phyloP scores from a whole-genome alignment of 2,329 filamentous ascomycete species.

The Stagonosporopsis vannaccii region DNA sequence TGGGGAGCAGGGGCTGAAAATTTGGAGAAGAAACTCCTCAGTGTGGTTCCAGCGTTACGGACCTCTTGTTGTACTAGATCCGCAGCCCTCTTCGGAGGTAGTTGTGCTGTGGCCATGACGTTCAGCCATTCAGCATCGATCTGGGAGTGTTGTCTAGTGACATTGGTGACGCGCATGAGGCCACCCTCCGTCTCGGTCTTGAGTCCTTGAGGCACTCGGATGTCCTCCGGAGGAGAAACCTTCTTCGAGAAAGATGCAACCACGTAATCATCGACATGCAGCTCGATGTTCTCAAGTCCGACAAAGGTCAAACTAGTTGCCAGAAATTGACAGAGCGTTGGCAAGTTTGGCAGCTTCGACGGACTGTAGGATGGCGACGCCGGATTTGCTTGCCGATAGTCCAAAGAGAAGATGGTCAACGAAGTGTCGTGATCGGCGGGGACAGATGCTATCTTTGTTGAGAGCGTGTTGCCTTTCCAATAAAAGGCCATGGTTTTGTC shows the following conservation, averaged over 20 bases:
- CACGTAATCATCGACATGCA: conserved; percentile 88
- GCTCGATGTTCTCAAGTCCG: conserved; percentile 82
- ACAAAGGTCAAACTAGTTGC: conserved; percentile 97
- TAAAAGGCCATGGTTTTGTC: conserved; percentile 97
- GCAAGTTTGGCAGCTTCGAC: conserved; percentile 83
- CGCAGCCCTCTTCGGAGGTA: conserved; percentile 50
- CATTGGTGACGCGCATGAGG: conserved; percentile 82
- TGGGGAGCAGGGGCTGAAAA: conserved; percentile 39
- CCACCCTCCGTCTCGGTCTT: conserved; percentile 85
- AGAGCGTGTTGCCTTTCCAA: conserved; percentile 98
- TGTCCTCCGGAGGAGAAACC: conserved; percentile 75
- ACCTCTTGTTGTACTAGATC: conserved; percentile 47
- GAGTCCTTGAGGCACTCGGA: conserved; percentile 79
- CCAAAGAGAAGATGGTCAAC: conserved; percentile 91
- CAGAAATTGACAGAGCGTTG: conserved; percentile 89
- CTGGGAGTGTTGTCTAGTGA: conserved; percentile 86
- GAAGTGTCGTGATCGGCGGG: conserved; percentile 69
- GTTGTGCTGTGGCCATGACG: conserved; percentile 82
- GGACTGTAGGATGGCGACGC: conserved; percentile 48
- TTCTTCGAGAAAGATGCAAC: conserved; percentile 84
- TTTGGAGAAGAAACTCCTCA: conserved; percentile 52
- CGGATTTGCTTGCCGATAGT: conserved; percentile 82
- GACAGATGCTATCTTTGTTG: conserved; percentile 84
- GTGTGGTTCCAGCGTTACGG: conserved; percentile 43
- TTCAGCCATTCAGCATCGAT: conserved; percentile 92